Conservation (phyloP, 106 monocot genomes). For the Acanthochlamys bracteata region DNA sequence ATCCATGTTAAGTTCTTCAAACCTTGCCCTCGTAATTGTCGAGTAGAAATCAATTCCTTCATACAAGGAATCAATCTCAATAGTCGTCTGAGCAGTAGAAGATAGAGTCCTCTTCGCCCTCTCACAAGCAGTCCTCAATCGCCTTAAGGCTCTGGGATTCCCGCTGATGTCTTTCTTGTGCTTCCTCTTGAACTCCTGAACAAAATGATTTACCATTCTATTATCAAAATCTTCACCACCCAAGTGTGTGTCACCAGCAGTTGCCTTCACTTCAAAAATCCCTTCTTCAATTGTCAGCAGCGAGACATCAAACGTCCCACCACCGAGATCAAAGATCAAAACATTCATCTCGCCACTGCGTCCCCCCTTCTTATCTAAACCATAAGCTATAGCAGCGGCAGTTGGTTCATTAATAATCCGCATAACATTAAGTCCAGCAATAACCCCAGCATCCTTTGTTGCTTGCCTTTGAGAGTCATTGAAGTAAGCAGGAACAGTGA, state of each 20-base stretch:
- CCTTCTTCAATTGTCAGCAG: constrained; percentile 76
- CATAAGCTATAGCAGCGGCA: constrained; percentile 78
- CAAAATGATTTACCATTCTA: constrained; percentile 79
- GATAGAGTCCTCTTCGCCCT: constrained; percentile 42
- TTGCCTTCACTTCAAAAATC: constrained; percentile 87
- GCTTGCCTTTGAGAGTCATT: constrained; percentile 63
- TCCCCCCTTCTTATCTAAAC: constrained; percentile 69
- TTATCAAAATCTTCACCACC: constrained; percentile 87
- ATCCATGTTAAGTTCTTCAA: constrained; percentile 48
- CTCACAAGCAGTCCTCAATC: constrained; percentile 49
- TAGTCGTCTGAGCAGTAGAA: constrained; percentile 25
- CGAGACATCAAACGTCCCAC: constrained; percentile 80
- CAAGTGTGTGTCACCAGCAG: constrained; percentile 84
- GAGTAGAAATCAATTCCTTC: constrained; percentile 18
- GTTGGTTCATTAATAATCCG: constrained; percentile 76
- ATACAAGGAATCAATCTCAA: constrained; percentile 19
- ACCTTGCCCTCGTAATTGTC: constrained; percentile 27
- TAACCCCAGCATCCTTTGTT: constrained; percentile 71
- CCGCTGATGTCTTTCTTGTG: constrained; percentile 84
- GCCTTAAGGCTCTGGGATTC: constrained; percentile 49
- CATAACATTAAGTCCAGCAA: constrained; percentile 63
- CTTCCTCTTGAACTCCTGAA: constrained; percentile 80
- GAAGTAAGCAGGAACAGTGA: constrained; percentile 67
- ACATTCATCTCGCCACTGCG: constrained; percentile 70
- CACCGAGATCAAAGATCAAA: constrained; percentile 76